phyloP scores from a whole-genome alignment of 2,329 filamentous ascomycete species.

The Penicillium sp. region DNA sequence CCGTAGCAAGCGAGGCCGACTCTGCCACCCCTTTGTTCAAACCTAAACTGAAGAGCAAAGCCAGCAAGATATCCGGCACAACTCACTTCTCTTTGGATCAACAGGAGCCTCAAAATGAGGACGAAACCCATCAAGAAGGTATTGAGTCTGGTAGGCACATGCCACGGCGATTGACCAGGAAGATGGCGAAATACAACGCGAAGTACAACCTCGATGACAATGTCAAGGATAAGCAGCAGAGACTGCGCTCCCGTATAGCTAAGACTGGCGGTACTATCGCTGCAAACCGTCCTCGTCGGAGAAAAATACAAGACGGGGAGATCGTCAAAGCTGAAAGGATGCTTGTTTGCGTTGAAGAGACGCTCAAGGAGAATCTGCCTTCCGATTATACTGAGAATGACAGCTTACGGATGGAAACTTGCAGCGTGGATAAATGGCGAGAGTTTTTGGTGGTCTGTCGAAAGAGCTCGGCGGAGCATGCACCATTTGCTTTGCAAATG shows the following conservation, averaged over 20 bases:
- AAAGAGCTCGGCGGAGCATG: constrained; percentile 54
- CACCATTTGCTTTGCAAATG: constrained; percentile 57
- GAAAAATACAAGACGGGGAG: constrained; percentile 54
- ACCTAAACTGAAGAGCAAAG: constrained; percentile 8
- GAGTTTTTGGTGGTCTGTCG: constrained; percentile 64
- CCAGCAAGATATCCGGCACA: constrained; percentile 6
- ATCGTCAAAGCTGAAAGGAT: constrained; percentile 68
- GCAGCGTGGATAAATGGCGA: constrained; percentile 62
- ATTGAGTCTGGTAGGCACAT: constrained; percentile 5
- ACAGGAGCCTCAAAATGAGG: constrained; percentile 36
- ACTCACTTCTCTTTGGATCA: constrained; percentile 27
- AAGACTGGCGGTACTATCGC: constrained; percentile 38
- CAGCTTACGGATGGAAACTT: constrained; percentile 58
- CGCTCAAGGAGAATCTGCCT: constrained; percentile 51
- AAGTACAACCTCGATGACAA: constrained; percentile 48
- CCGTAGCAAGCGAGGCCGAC: constrained; percentile 29
- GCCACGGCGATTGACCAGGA: constrained; percentile 26
- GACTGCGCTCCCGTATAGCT: constrained; percentile 39
- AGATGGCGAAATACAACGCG: constrained; percentile 46
- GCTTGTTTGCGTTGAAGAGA: constrained; percentile 62
- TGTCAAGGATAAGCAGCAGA: constrained; percentile 40
- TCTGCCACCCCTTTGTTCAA: constrained; percentile 33
- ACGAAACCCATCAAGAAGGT: constrained; percentile 18
- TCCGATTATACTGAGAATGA: constrained; percentile 64
- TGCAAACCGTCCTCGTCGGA: constrained; percentile 33